A percentile compares a stretch with the other conserved stretches of the same genome.
Evolutionary conservation across 495 filamentous ascomycete species (phyloP).

Genomic region (Terfezia claveryi): DNA sequence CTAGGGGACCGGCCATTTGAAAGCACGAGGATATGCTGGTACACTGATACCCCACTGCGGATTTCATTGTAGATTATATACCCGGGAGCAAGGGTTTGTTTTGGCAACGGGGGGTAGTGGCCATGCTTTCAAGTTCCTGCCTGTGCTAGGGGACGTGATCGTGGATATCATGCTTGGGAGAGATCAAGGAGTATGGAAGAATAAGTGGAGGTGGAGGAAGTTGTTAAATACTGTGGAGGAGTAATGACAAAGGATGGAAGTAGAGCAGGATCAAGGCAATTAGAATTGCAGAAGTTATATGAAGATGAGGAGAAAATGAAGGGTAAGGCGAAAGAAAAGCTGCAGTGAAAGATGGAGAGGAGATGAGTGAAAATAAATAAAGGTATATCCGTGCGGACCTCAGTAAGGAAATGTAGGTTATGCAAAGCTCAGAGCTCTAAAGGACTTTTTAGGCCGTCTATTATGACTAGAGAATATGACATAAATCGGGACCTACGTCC

Average conservation of each 20-base stretch:
- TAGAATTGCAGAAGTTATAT: background rate
- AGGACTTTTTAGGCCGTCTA: too few relatives aligned
- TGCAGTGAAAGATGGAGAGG: background rate
- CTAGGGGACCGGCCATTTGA: conserved; percentile 42
- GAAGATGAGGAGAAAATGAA: background rate
- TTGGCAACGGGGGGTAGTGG: conserved; percentile 69
- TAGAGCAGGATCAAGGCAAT: background rate
- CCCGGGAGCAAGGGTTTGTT: conserved; percentile 45
- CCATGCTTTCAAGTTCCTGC: conserved; percentile 78
- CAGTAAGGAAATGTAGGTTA: too few relatives aligned
- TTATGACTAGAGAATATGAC: too few relatives aligned
- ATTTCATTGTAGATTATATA: conserved; percentile 65
- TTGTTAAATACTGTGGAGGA: background rate
- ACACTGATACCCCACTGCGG: conserved; percentile 59
- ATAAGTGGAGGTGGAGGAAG: background rate
- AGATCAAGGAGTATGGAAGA: background rate
- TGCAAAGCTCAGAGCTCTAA: too few relatives aligned
- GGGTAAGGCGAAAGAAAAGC: background rate
- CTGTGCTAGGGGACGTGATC: conserved; percentile 59
- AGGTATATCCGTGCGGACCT: too few relatives aligned
- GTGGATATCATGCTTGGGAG: conserved; percentile 33
- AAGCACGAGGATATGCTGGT: conserved; percentile 67
- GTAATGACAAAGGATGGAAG: background rate
- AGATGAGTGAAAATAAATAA: background rate
- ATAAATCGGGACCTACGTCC: too few relatives aligned